Conservation (phyloP, 192 early-diverging fungal genomes). For the Podila epicladia region DNA sequence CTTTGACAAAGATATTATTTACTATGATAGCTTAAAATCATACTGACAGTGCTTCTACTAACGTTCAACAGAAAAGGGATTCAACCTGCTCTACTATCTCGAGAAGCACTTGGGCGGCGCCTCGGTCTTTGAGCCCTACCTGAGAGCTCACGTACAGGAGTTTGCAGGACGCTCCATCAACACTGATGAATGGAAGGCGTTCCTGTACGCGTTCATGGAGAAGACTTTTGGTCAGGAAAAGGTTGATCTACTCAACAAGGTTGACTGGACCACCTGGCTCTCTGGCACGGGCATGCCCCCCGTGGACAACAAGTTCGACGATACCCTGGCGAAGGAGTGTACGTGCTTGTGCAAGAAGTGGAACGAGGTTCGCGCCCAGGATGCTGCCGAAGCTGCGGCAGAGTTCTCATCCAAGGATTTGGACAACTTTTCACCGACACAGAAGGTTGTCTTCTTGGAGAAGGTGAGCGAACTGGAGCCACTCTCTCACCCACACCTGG, state of each 20-base stretch:
- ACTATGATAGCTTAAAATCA: no score
- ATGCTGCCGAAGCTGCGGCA: constrained; percentile 30
- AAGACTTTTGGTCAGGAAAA: constrained; percentile 70
- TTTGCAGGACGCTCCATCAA: constrained; percentile 91
- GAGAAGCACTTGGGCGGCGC: constrained; percentile 89
- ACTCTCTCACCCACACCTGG: constrained; percentile 68
- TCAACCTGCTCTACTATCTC: constrained; percentile 93
- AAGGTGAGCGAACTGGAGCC: constrained; percentile 70
- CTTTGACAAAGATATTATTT: no score
- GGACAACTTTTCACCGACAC: constrained; percentile 75
- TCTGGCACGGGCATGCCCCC: constrained; percentile 90
- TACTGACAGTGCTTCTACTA: background rate
- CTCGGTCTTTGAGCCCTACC: constrained; percentile 86
- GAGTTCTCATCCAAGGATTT: constrained; percentile 73
- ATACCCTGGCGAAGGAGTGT: constrained; percentile 82
- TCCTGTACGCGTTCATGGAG: constrained; percentile 83
- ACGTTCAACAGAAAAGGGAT: constrained; percentile 86
- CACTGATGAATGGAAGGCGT: constrained; percentile 88
- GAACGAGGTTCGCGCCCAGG: constrained; percentile 65
- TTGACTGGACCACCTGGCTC: constrained; percentile 95
- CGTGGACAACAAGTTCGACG: constrained; percentile 86
- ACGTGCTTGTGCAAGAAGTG: constrained; percentile 82
- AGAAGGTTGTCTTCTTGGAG: constrained; percentile 83
- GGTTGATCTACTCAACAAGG: constrained; percentile 73
- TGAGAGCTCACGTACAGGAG: constrained; percentile 80